Evolutionary conservation across 495 filamentous ascomycete genomes (phyloP).

Genomic region (Talaromyces ruber): DNA sequence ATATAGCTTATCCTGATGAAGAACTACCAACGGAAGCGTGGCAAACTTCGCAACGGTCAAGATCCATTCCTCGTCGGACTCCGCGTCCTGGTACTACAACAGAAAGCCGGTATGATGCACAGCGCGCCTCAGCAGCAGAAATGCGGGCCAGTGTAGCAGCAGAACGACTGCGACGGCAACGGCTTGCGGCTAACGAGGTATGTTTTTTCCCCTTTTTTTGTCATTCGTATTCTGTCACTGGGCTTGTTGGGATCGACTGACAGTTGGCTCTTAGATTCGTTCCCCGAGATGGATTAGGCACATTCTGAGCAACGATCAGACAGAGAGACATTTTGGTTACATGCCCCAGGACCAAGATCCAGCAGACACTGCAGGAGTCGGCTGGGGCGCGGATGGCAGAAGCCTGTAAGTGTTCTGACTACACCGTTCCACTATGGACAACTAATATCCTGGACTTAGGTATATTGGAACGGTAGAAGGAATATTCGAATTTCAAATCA

Average conservation of each 20-base stretch:
- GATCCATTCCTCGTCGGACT: constrained; percentile 21
- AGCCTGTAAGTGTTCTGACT: constrained; percentile 49
- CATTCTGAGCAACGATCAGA: constrained; percentile 29
- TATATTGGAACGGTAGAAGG: constrained; percentile 68
- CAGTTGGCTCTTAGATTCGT: constrained; percentile 27
- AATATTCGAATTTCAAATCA: constrained; percentile 64
- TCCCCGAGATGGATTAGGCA: constrained; percentile 35
- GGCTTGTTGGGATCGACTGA: no score
- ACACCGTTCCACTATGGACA: not conserved
- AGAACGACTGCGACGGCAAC: constrained; percentile 34
- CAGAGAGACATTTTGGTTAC: constrained; percentile 25
- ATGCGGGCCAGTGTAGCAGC: constrained; percentile 32
- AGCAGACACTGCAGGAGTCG: constrained; percentile 53
- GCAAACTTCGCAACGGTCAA: constrained; percentile 23
- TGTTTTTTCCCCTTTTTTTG: not conserved
- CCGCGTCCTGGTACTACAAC: constrained; percentile 19
- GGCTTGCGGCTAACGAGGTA: constrained; percentile 29
- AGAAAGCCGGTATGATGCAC: constrained; percentile 21
- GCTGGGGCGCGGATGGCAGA: constrained; percentile 63
- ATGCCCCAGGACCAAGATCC: constrained; percentile 28
- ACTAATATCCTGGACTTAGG: constrained; percentile 26
- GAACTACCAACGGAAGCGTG: constrained; percentile 11
- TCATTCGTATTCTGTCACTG: not conserved
- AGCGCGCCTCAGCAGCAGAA: constrained; percentile 23
- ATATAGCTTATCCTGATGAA: constrained; percentile 14